Evolutionary conservation across 2,329 filamentous ascomycete species (phyloP).

Genomic region (Colletotrichum brevisporum): DNA sequence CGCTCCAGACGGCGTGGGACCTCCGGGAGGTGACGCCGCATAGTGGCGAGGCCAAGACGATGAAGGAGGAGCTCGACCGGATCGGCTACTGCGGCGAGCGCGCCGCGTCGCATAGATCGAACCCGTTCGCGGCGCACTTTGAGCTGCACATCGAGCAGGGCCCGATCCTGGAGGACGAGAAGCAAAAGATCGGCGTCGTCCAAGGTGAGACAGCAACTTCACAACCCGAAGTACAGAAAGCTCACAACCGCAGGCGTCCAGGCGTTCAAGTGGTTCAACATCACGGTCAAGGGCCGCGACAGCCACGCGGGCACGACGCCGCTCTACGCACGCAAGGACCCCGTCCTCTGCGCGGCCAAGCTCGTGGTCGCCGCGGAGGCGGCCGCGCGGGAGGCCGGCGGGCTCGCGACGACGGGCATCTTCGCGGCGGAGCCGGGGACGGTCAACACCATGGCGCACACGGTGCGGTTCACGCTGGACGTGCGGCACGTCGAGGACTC

Average conservation of each 20-base stretch:
- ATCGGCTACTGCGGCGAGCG: slow-evolving; percentile 78
- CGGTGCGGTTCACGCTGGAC: slow-evolving; percentile 39
- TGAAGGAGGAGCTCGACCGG: slow-evolving; percentile 69
- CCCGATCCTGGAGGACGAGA: slow-evolving; percentile 76
- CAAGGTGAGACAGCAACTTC: slow-evolving; percentile 57
- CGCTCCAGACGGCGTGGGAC: slow-evolving; percentile 71
- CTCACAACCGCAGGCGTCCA: slow-evolving; percentile 63
- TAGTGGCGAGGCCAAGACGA: slow-evolving; percentile 57
- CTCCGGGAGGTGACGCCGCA: slow-evolving; percentile 50
- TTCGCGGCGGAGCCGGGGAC: slow-evolving; percentile 51
- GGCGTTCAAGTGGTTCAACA: slow-evolving; percentile 80
- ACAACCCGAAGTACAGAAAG: not conserved
- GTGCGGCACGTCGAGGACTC: slow-evolving; percentile 37
- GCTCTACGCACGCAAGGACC: slow-evolving; percentile 75
- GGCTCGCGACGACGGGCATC: slow-evolving; percentile 79
- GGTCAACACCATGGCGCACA: slow-evolving; percentile 38
- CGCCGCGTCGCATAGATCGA: slow-evolving; percentile 1
- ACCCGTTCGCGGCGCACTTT: slow-evolving; percentile 80
- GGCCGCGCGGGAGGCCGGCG: slow-evolving; percentile 70
- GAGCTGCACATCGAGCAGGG: slow-evolving; percentile 91
- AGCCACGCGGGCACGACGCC: slow-evolving; percentile 83
- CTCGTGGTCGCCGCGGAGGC: slow-evolving; percentile 77
- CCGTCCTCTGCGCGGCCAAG: slow-evolving; percentile 75
- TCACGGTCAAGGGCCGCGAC: slow-evolving; percentile 76
- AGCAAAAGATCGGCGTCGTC: slow-evolving; percentile 79